Percentiles rank a stretch among this genome's conserved stretches.
Conservation (phyloP, 73 alveolate species). For the Tetrahymena elliotti region DNA sequence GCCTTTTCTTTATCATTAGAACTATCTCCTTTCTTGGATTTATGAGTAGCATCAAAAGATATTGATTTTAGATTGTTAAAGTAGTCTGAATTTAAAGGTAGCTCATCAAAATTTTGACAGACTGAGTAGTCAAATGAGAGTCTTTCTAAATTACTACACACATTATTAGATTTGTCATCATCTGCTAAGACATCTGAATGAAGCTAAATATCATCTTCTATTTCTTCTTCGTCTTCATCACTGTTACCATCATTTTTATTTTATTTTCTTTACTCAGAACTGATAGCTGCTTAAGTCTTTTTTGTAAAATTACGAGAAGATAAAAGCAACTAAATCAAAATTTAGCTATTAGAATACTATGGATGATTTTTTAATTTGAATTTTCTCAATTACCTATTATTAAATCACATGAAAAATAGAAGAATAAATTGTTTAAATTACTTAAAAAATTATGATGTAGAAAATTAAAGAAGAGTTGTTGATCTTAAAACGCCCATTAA, state of each 20-base stretch:
- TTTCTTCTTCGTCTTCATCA: not conserved
- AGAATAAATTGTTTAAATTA: not conserved
- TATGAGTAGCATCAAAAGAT: not conserved
- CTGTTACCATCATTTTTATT: not conserved
- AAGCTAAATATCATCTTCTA: not conserved
- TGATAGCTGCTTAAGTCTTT: not conserved
- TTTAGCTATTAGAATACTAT: not conserved
- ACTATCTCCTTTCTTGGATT: not conserved
- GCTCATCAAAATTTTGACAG: not conserved
- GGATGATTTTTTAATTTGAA: not conserved
- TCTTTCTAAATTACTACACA: not conserved
- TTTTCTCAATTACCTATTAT: not conserved
- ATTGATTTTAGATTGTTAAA: not conserved
- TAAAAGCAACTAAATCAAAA: not conserved
- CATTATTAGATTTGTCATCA: not conserved
- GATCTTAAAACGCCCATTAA: not conserved
- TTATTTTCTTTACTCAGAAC: not conserved
- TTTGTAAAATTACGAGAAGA: not conserved
- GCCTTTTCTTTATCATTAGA: not conserved
- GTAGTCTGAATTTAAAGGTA: not conserved
- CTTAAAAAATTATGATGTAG: not conserved
- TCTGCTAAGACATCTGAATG: not conserved
- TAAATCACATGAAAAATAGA: not conserved
- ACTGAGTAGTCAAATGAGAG: not conserved
- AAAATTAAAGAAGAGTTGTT: not conserved